Percentiles rank a stretch among this genome's conserved stretches.
These are phyloP conservation scores for Aspergillus glaucus DNA, from an alignment of 2,329 filamentous ascomycete genomes.

Conservation along the genomic window DNA sequence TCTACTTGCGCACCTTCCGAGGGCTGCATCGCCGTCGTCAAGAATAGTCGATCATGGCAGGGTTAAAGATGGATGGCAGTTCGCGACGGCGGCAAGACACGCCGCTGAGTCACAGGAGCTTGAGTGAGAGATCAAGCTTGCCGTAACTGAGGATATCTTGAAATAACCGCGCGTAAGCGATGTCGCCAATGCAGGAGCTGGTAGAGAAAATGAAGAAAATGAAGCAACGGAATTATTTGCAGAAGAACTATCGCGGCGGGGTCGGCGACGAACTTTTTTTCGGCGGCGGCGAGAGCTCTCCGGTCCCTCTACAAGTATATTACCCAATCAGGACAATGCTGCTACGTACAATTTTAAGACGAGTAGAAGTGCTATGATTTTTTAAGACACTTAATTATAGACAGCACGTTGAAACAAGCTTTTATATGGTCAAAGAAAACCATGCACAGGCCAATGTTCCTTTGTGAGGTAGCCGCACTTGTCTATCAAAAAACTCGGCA, in stretches of 20 bases:
- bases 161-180: too few relatives aligned
- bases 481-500: too few relatives aligned
- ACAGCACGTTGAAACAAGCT: too few relatives aligned
- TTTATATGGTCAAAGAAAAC: too few relatives aligned
- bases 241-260: slow-evolving; percentile 16
- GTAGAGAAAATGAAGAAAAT: slow-evolving; percentile 1
- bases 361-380: too few relatives aligned
- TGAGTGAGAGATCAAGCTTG: neutral
- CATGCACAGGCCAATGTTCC: too few relatives aligned
- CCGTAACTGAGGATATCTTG: neutral
- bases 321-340: neutral
- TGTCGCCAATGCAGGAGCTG: neutral
- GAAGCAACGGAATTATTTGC: slow-evolving; percentile 8
- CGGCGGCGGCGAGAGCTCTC: too few relatives aligned
- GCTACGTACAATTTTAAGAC: too few relatives aligned
- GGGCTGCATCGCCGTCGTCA: slow-evolving; percentile 36
- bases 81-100: slow-evolving; percentile 12
- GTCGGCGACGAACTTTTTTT: slow-evolving; percentile 19
- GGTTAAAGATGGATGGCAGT: slow-evolving; percentile 18
- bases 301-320: too few relatives aligned
- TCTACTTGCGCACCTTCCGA: slow-evolving; percentile 42
- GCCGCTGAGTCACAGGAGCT: slow-evolving; percentile 1
- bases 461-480: too few relatives aligned
- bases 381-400: too few relatives aligned
- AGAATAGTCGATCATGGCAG: slow-evolving; percentile 29